Percentiles rank a stretch among this genome's conserved stretches.
Evolutionary conservation across 192 early-diverging fungal genomes (phyloP).

Genomic region (Backusella sp.): DNA sequence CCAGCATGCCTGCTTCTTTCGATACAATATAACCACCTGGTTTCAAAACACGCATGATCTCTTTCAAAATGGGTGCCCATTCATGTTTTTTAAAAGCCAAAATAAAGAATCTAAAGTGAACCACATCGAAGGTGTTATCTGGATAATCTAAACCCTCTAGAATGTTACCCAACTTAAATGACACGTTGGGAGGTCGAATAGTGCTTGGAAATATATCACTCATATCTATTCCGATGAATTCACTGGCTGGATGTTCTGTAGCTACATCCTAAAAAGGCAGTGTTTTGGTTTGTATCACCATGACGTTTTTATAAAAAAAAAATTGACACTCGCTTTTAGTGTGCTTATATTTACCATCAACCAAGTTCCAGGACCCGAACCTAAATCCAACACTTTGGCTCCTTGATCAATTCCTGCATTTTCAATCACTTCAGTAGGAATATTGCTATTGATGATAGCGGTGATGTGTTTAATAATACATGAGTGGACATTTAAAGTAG

Average conservation of each 20-base stretch:
- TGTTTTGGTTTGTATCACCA: neutral
- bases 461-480: too few species aligned
- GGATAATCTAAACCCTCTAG: conserved; percentile 14
- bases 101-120: conserved; percentile 18
- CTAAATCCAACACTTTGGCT: conserved; percentile 27
- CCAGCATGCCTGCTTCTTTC: conserved; percentile 28
- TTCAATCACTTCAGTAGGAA: neutral
- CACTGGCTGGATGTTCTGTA: conserved; percentile 20
- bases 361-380: conserved; percentile 29
- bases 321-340: neutral
- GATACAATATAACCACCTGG: conserved; percentile 35
- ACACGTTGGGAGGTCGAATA: conserved; percentile 20
- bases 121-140: conserved; percentile 22
- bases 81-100: conserved; percentile 14
- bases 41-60: conserved; percentile 12
- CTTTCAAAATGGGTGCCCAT: conserved; percentile 14
- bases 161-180: conserved; percentile 18
- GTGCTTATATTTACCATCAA: conserved; percentile 10
- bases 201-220: conserved; percentile 12
- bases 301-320: neutral
- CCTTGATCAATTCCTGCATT: neutral
- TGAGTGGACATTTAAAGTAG: neutral
- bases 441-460: conserved; percentile 1
- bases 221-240: conserved; percentile 33
- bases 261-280: conserved; percentile 19